A percentile compares a stretch with the other conserved stretches of the same genome.
Evolutionary conservation across 2,329 filamentous ascomycete genomes (phyloP).

Genomic region (Nigrospora osmanthi): DNA sequence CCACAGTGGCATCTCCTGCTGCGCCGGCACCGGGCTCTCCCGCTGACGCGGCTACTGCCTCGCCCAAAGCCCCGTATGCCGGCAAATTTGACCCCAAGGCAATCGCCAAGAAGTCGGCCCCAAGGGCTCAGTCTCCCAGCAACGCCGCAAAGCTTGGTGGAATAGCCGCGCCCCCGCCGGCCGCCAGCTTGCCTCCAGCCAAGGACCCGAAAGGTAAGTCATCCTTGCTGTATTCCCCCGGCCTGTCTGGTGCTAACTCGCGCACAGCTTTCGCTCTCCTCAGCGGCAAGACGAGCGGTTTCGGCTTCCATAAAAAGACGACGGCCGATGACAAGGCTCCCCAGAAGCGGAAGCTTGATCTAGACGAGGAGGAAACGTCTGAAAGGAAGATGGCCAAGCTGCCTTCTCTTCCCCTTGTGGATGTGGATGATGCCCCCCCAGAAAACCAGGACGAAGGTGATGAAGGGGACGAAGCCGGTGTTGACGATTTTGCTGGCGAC

Average conservation of each 20-base stretch:
- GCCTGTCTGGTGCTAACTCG: slow-evolving; percentile 13
- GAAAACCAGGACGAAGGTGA: slow-evolving; percentile 54
- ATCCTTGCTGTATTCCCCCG: background rate
- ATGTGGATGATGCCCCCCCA: slow-evolving; percentile 51
- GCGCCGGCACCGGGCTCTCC: slow-evolving; percentile 44
- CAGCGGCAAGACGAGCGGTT: slow-evolving; percentile 70
- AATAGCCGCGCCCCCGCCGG: slow-evolving; percentile 30
- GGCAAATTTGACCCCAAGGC: slow-evolving; percentile 85
- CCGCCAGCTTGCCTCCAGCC: slow-evolving; percentile 22
- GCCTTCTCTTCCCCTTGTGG: slow-evolving; percentile 64
- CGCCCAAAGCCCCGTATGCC: slow-evolving; percentile 54
- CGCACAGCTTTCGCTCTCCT: slow-evolving; percentile 45
- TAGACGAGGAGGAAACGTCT: slow-evolving; percentile 82
- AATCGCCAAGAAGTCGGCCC: slow-evolving; percentile 70
- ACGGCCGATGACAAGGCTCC: slow-evolving; percentile 58
- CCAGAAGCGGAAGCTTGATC: slow-evolving; percentile 68
- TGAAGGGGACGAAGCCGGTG: slow-evolving; percentile 63
- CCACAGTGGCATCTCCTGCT: slow-evolving; percentile 37
- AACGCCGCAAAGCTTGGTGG: slow-evolving; percentile 44
- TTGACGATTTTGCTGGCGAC: slow-evolving; percentile 68
- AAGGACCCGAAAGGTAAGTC: slow-evolving; percentile 27
- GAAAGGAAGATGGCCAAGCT: slow-evolving; percentile 88
- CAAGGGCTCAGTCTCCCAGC: slow-evolving; percentile 46
- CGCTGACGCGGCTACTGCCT: slow-evolving; percentile 31
- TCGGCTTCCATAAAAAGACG: slow-evolving; percentile 68